A percentile compares a stretch with the other conserved stretches of the same genome.
phyloP scores from a whole-genome alignment of 2,329 filamentous ascomycete species.

The Fusarium sarcochroum region DNA sequence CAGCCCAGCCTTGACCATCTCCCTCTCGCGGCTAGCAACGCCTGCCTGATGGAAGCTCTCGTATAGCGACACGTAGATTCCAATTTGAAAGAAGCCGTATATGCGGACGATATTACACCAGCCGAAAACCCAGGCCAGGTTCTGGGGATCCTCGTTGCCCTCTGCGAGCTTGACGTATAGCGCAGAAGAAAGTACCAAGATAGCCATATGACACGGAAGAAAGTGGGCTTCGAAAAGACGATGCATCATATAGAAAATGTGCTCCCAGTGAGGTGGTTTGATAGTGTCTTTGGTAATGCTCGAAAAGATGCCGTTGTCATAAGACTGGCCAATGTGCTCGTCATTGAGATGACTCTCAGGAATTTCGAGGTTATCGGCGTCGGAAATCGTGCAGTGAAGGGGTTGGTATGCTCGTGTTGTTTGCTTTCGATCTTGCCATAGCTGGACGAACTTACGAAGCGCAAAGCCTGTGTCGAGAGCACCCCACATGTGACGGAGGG shows the following conservation, averaged over 20 bases:
- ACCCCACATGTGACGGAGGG: conserved; percentile 82
- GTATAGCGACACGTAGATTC: conserved; percentile 75
- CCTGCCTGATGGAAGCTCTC: conserved; percentile 76
- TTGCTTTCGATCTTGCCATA: conserved; percentile 70
- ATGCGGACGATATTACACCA: conserved; percentile 73
- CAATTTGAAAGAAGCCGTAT: conserved; percentile 73
- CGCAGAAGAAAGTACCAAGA: conserved; percentile 73
- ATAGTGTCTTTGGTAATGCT: conserved; percentile 67
- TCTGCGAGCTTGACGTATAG: conserved; percentile 71
- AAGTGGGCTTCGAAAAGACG: conserved; percentile 83
- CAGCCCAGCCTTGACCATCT: conserved; percentile 76
- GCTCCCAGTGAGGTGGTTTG: conserved; percentile 67
- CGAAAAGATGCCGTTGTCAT: conserved; percentile 68
- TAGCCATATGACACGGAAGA: conserved; percentile 76
- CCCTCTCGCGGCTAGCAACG: conserved; percentile 71
- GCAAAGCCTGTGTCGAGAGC: conserved; percentile 78
- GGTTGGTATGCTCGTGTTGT: conserved; percentile 69
- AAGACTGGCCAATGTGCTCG: conserved; percentile 56
- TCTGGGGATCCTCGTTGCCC: conserved; percentile 64
- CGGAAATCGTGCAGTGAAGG: conserved; percentile 64
- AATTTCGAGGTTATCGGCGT: conserved; percentile 63
- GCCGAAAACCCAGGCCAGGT: conserved; percentile 71
- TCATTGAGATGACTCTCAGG: conserved; percentile 60
- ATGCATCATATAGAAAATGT: conserved; percentile 71
- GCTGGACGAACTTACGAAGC: conserved; percentile 68